Base-by-base conservation (phyloP, 164 flowering plant genomes). In the Nymphaea colorata region DNA sequence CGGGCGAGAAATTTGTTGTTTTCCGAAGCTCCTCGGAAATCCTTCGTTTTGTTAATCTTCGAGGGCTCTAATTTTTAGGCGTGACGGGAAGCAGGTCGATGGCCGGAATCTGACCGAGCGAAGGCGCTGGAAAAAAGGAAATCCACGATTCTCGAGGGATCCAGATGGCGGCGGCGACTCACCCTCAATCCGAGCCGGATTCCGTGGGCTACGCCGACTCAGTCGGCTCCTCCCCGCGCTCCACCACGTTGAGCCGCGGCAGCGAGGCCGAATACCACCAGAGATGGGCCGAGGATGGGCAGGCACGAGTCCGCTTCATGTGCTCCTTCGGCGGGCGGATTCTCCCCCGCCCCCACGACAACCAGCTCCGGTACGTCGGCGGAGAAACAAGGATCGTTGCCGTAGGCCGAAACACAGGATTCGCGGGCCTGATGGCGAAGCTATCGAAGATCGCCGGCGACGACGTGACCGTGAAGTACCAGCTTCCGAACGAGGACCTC, bases 241-340 rank as follows among this genome's bases (percentile, higher is more conserved):
- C 88, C 7, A 12, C 86, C 86, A 0, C 78, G 80, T 4, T 71
- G 82, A 25, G 82, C 79, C 17, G 65, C 64, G 67, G 57, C 12
- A 47, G 55, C 55, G 55, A 47, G 4, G 55, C 55, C 55, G 68
- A 17, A 18, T 42, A 44, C 62, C 68, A 12, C 66, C 59, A 43
- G 47, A 67, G 62, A 41, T 67, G 41, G 25, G 66, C 63, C 15
- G 77, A 76, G 4, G 84, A 83, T 4, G 43, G 25, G 3, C 80
- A 67, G 17, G 68, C 84, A 6, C 84, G 87, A 3, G 74, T 88
- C 53, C 84, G 97, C 3, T 84, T 94, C 79, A 89, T 94, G 99
- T 88, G 96, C 85, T 89, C 95, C 78, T 94, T 87, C 69, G 96
- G 96, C 14, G 99, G 99, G 62, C 88, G 85, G 68, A 91, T 94